Conservation (phyloP, 2,329 filamentous ascomycete species). For the Colletotrichum liaoningense region DNA sequence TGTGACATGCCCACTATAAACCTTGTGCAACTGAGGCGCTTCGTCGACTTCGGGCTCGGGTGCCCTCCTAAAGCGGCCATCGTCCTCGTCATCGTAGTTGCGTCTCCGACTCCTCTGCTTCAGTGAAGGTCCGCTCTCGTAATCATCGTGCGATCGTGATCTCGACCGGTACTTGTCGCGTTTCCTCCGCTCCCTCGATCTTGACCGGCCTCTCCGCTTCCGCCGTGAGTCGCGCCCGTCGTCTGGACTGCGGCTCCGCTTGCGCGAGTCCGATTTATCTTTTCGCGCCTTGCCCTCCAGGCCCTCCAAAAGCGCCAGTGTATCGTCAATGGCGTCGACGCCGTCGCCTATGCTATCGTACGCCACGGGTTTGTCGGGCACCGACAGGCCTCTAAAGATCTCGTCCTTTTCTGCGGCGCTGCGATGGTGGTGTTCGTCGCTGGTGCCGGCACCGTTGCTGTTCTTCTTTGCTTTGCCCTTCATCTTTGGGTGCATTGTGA, state of each 20-base stretch:
- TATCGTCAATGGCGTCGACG: conserved; percentile 86
- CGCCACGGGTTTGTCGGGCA: conserved; percentile 78
- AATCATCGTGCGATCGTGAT: conserved; percentile 57
- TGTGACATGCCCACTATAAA: conserved; percentile 91
- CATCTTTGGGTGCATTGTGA: conserved; percentile 91
- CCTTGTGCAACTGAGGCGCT: conserved; percentile 81
- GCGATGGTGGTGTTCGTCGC: conserved; percentile 53
- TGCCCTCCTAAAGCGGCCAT: conserved; percentile 69
- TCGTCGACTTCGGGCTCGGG: conserved; percentile 85
- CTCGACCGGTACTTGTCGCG: conserved; percentile 49
- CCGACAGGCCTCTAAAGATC: conserved; percentile 89
- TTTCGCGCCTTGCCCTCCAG: conserved; percentile 74
- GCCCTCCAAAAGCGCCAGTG: conserved; percentile 89
- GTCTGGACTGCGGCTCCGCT: conserved; percentile 70
- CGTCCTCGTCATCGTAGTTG: conserved; percentile 64
- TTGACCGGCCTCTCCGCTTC: conserved; percentile 53
- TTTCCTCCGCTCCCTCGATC: conserved; percentile 54
- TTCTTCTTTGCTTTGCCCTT: conserved; percentile 65
- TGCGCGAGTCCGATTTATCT: conserved; percentile 57
- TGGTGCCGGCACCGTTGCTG: conserved; percentile 46
- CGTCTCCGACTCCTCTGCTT: conserved; percentile 47
- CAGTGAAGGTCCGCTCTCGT: conserved; percentile 53
- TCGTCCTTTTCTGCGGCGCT: conserved; percentile 77
- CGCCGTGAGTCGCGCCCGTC: conserved; percentile 58
- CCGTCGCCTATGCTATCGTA: conserved; percentile 49